These are phyloP conservation scores for Pseudopithomyces chartarum DNA, from an alignment of 2,329 filamentous ascomycete species.

Conservation along the genomic window DNA sequence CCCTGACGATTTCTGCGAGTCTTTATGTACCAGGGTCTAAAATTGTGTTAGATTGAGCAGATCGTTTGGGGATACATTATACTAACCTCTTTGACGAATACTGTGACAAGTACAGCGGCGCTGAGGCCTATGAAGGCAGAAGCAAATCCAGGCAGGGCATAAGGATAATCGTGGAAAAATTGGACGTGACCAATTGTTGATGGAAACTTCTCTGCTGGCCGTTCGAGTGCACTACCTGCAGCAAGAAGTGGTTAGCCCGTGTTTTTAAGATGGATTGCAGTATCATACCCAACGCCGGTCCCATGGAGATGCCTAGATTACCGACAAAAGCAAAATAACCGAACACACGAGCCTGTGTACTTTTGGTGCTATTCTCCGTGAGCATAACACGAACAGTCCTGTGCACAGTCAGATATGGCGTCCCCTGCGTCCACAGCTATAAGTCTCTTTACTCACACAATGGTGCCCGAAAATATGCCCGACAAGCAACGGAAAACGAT, in stretches of 20 bases:
- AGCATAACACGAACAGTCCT: conserved; percentile 76
- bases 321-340: conserved; percentile 76
- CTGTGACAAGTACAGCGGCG: conserved; percentile 55
- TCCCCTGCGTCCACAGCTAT: background rate
- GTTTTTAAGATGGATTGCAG: background rate
- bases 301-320: conserved; percentile 76
- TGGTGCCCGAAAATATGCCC: conserved; percentile 74
- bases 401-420: conserved; percentile 2
- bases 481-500: conserved; percentile 71
- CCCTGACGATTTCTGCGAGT: conserved; percentile 24
- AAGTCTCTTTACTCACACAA: conserved; percentile 54
- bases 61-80: conserved; percentile 1
- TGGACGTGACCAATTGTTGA: conserved; percentile 57
- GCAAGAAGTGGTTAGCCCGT: background rate
- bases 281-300: conserved; percentile 62
- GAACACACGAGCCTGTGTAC: conserved; percentile 75
- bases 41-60: background rate
- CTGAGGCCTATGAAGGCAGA: conserved; percentile 60
- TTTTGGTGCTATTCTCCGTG: conserved; percentile 70
- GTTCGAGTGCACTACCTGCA: conserved; percentile 68
- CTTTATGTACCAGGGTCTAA: conserved; percentile 35
- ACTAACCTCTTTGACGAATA: conserved; percentile 66
- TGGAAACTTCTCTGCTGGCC: conserved; percentile 69
- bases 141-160: conserved; percentile 67
- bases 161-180: conserved; percentile 70